phyloP scores from a whole-genome alignment of 805 yeast species.

The Candida anglica region DNA sequence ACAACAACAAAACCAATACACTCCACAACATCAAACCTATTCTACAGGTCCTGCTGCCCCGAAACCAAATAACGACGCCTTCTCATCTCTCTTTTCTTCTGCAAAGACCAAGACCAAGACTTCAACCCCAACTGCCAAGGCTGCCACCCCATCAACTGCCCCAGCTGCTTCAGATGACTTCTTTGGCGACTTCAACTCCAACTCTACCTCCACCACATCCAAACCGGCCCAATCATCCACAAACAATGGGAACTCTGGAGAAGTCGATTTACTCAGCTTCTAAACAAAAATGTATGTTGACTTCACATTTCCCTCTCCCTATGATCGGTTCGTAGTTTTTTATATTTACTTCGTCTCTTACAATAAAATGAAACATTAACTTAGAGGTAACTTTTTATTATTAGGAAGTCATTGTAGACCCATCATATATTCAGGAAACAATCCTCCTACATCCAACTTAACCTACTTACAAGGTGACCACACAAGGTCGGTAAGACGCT shows the following conservation, averaged over 20 bases:
- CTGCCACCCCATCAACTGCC: conserved; percentile 12
- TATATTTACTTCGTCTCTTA: too few relatives aligned
- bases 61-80: conserved; percentile 51
- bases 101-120: conserved; percentile 50
- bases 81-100: conserved; percentile 62
- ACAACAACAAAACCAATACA: conserved; percentile 13
- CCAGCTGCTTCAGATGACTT: conserved; percentile 20
- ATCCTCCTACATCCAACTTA: too few relatives aligned
- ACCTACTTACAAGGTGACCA: too few relatives aligned
- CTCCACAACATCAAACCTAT: conserved; percentile 10
- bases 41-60: conserved; percentile 7
- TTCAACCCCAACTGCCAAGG: conserved; percentile 9
- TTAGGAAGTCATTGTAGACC: too few relatives aligned
- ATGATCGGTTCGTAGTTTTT: too few relatives aligned
- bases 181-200: conserved; percentile 30
- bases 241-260: conserved; percentile 21
- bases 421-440: too few relatives aligned
- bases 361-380: too few relatives aligned
- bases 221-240: conserved; percentile 4
- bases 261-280: conserved; percentile 47
- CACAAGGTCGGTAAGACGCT: too few relatives aligned
- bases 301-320: too few relatives aligned
- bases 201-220: conserved; percentile 9
- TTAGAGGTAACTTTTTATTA: too few relatives aligned
- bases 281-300: too few relatives aligned